Conservation (phyloP, 495 filamentous ascomycete species). For the Aspergillus indologenus region DNA sequence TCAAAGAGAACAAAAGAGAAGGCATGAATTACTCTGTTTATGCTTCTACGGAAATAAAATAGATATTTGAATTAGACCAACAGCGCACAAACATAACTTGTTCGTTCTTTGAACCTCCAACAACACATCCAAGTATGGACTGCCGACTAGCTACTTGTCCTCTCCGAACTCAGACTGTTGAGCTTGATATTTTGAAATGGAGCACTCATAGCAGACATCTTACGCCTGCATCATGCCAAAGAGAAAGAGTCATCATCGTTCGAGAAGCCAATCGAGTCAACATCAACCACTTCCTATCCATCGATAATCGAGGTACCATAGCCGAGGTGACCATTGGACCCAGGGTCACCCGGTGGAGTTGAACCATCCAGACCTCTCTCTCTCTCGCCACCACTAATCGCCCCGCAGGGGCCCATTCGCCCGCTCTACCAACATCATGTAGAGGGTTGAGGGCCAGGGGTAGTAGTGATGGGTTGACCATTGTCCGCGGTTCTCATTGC, state of each 20-base stretch:
- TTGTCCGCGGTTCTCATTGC: too few relatives aligned
- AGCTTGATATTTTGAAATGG: conserved; percentile 32
- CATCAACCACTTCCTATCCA: neutral
- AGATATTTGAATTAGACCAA: too few relatives aligned
- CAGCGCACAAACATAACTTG: neutral
- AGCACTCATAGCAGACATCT: conserved; percentile 22
- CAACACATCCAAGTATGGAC: too few relatives aligned
- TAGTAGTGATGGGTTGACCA: too few relatives aligned
- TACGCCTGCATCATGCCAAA: conserved; percentile 25
- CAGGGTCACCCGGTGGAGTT: neutral
- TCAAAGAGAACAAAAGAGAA: too few relatives aligned
- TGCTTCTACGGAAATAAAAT: too few relatives aligned
- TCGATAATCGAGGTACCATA: neutral
- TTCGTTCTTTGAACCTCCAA: too few relatives aligned
- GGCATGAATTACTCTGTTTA: too few relatives aligned
- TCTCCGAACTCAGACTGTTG: conserved; percentile 35
- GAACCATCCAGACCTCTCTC: neutral
- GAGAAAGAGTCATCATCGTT: conserved; percentile 32
- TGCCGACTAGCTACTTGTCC: neutral
- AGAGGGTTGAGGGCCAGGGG: neutral
- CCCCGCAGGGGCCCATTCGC: neutral
- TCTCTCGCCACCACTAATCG: too few relatives aligned
- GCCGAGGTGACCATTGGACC: neutral
- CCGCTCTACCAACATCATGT: neutral
- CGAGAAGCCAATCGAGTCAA: conserved; percentile 7